Evolutionary conservation across 2,329 filamentous ascomycete genomes (phyloP), one percentile per base, ranked within the genome.

Genomic region (Lecanoromycetidae sp.): DNA sequence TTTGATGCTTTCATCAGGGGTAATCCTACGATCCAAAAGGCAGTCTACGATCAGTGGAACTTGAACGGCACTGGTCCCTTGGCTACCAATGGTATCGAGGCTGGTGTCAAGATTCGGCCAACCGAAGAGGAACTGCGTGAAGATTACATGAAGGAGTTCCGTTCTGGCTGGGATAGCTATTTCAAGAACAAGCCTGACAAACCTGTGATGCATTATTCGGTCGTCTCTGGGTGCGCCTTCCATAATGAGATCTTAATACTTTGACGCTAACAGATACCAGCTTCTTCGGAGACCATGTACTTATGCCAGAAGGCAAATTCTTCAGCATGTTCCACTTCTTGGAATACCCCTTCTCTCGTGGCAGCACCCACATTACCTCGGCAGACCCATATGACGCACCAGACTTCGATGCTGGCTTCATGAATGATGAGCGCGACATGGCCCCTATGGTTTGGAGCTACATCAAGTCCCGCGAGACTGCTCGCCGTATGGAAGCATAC

Each of bases 371-470:
- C 63, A 84, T 87, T 60, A 73, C 70, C 50, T 81, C 75, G n/a
- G 66, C 82, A 2, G 76, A 84, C 56, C 80, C 82, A 13, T 88
- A 88, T 58, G 83, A 80, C 37, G 68, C 71, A 12, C 83, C 83
- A 0, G 84, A 87, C 66, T 87, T 88, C 57, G 84, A 88, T 60
- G 76, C 81, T 1, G 82, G 83, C 19, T 88, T 87, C 69, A 87
- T 88, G 83, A 88, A 85, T 57, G 84, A 88, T 64, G 81, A 85
- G 65, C 74, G 84, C 20, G 84, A 88, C 58, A 87, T 88, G 83
- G 82, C 79, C 1, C 82, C 84, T 7, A 86, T 84, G 79, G 82
- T 88, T 5, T 87, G 84, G 83, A 80, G 80, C 3, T 87, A 87
- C 65, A 84, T 87, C 70, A 87, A 87, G 67, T 84, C 80, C 2